Percentiles rank a stretch among this genome's conserved stretches.
phyloP scores from a whole-genome alignment of 176 grass and related monocot species.

The Tillandsia fasciculata region DNA sequence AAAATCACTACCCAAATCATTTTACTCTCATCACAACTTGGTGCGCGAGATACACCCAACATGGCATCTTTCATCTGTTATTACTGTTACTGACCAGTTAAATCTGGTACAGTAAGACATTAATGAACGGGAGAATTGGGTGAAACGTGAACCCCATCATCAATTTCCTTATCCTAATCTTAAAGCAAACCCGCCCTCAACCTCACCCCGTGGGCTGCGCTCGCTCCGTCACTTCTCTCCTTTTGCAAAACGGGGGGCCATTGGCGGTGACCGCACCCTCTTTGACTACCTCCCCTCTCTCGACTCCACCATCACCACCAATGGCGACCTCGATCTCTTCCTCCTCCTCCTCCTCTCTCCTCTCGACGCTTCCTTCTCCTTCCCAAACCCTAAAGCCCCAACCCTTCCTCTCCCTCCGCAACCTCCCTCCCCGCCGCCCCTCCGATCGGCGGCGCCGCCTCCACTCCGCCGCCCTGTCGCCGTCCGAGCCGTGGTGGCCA shows the following conservation, averaged over 20 bases:
- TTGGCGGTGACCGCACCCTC: slow-evolving; percentile 19
- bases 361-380: slow-evolving; percentile 37
- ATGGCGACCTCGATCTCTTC: neutral
- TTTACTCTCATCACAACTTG: too few relatives aligned
- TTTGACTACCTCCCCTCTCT: neutral
- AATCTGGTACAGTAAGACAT: too few relatives aligned
- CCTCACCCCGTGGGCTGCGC: neutral
- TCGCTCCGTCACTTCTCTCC: slow-evolving; percentile 1
- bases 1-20: too few relatives aligned
- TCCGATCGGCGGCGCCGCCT: neutral
- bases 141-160: neutral
- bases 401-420: neutral
- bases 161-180: slow-evolving; percentile 28
- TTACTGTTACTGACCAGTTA: too few relatives aligned
- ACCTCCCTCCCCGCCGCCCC: neutral
- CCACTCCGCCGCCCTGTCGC: slow-evolving; percentile 4
- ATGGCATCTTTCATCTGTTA: too few relatives aligned
- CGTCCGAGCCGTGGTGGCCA: slow-evolving; percentile 52
- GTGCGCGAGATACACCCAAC: too few relatives aligned
- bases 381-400: slow-evolving; percentile 5
- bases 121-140: too few relatives aligned
- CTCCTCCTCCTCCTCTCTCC: slow-evolving; percentile 20
- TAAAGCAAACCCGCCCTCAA: neutral
- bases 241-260: slow-evolving; percentile 29
- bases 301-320: slow-evolving; percentile 10